Base-by-base conservation (phyloP, 441 rosid species). In the Populus tomentosa region DNA sequence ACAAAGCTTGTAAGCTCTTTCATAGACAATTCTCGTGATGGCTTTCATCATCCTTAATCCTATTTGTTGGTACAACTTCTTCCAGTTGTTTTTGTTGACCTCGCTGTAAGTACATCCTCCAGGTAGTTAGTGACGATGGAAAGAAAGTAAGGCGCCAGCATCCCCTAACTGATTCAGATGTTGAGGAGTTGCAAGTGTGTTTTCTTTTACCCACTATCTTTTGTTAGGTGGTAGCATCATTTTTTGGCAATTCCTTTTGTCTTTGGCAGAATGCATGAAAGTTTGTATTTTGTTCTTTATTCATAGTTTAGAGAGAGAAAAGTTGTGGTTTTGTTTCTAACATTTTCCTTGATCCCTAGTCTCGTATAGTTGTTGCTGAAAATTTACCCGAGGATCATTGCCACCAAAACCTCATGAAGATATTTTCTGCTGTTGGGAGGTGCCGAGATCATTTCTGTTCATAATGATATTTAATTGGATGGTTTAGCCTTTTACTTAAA, bases 341-440 rank as follows among this genome's bases (percentile, higher is more conserved):
- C 67, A 30, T 40, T 78, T 42, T 20, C 30, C 62, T 42, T 79
- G 28, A 59, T 85, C 24, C 81, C 68, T 83, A 96, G 99, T 90
- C 97, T 75, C 98, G 99, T 50, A 89, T 96, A 33, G 83, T 96
- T 70, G 82, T 96, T 84, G 99, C 99, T 86, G 99, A 96, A 86
- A 96, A 96, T 83, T 89, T 96, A 79, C 99, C 99, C 0, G 99
- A 96, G 80, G 98, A 94, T 86, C 99, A 96, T 80, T 94, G 98
- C 88, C 94, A 94, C 84, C 99, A 94, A 83, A 91, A 92, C 72
- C 96, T 96, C 64, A 90, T 94, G 98, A 96, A 89, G 88, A 87
- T 96, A 73, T 96, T 96, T 86, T 96, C 99, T 77, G 78, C 92
- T 50, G 92, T 94, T 82, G 98, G 98, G 79, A 94, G 98, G 98